Percentiles rank a stretch among this genome's conserved stretches.
These are phyloP conservation scores for Phytophthora sansomeana DNA, from an alignment of 352 stramenopile genomes.

Conservation along the genomic window DNA sequence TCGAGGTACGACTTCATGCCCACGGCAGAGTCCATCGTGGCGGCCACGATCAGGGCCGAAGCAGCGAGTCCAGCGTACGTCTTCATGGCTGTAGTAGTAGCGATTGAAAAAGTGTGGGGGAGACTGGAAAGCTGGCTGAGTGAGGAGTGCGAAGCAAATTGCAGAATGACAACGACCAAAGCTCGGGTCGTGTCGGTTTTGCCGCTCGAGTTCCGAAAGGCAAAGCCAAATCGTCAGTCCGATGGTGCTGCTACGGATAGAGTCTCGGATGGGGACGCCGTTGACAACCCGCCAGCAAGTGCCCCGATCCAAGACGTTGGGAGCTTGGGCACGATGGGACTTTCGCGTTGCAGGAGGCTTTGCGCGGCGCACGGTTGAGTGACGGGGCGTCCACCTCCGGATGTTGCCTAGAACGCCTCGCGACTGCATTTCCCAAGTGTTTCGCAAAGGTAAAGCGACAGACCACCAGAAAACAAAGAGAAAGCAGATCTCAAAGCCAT, in stretches of 20 bases:
- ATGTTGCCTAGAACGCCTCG: slow-evolving; percentile 1
- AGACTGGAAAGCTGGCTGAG: slow-evolving; percentile 17
- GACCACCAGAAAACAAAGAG: slow-evolving; percentile 13
- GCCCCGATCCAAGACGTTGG: neutral
- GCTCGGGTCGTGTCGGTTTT: slow-evolving; percentile 1
- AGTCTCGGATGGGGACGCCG: slow-evolving; percentile 20
- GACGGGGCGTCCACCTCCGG: neutral
- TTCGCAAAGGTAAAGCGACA: neutral
- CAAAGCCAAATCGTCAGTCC: slow-evolving; percentile 21
- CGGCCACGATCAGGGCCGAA: slow-evolving; percentile 29
- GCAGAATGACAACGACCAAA: slow-evolving; percentile 28
- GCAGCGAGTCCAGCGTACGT: slow-evolving; percentile 30
- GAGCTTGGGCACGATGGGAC: slow-evolving; percentile 15
- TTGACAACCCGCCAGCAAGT: slow-evolving; percentile 16
- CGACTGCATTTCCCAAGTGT: neutral
- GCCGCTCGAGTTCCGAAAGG: neutral
- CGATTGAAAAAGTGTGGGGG: slow-evolving; percentile 10
- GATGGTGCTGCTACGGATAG: slow-evolving; percentile 15
- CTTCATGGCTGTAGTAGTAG: slow-evolving; percentile 30
- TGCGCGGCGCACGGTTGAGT: too few species aligned
- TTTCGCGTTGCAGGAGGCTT: too few species aligned
- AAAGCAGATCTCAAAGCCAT: neutral
- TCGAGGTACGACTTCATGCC: slow-evolving; percentile 40
- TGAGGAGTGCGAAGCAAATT: slow-evolving; percentile 29
- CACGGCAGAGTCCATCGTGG: slow-evolving; percentile 23